Percentiles rank a stretch among this genome's conserved stretches.
Conservation (phyloP, 768 basidiomycete genomes). For the Boletales sp. region DNA sequence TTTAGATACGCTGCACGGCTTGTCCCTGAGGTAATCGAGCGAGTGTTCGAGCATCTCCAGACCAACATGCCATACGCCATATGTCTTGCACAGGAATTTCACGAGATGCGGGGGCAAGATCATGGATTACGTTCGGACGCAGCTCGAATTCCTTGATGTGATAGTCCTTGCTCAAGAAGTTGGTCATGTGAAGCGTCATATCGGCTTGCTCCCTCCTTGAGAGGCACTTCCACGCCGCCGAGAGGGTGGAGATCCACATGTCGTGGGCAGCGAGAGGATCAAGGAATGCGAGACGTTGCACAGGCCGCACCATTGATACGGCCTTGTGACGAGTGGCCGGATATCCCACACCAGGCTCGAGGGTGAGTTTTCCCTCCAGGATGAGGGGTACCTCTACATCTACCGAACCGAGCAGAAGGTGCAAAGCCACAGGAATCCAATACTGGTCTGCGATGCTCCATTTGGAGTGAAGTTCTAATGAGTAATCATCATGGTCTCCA, state of each 20-base stretch:
- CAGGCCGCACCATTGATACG: conserved; percentile 60
- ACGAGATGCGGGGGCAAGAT: conserved; percentile 90
- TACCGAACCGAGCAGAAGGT: conserved; percentile 83
- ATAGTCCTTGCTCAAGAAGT: conserved; percentile 88
- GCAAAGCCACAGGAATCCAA: conserved; percentile 90
- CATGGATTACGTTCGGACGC: conserved; percentile 87
- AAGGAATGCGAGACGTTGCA: conserved; percentile 79
- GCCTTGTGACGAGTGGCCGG: conserved; percentile 45
- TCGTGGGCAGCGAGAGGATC: conserved; percentile 76
- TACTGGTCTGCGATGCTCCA: conserved; percentile 91
- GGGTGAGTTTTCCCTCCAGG: conserved; percentile 37
- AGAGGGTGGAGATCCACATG: conserved; percentile 86
- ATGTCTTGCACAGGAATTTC: conserved; percentile 95
- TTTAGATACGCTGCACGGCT: too few relatives aligned
- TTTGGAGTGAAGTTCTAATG: conserved; percentile 57
- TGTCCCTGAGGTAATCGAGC: conserved; percentile 75
- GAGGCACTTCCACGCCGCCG: conserved; percentile 81
- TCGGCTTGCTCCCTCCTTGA: conserved; percentile 85
- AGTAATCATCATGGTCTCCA: conserved; percentile 58
- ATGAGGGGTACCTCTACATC: conserved; percentile 43
- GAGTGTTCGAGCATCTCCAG: conserved; percentile 82
- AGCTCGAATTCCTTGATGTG: conserved; percentile 85
- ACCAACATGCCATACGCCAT: conserved; percentile 91
- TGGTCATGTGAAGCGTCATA: conserved; percentile 85
- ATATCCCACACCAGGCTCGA: conserved; percentile 31